Base-by-base conservation (phyloP, 2,329 filamentous ascomycete species). In the Ceratocystis eucalypticola region DNA sequence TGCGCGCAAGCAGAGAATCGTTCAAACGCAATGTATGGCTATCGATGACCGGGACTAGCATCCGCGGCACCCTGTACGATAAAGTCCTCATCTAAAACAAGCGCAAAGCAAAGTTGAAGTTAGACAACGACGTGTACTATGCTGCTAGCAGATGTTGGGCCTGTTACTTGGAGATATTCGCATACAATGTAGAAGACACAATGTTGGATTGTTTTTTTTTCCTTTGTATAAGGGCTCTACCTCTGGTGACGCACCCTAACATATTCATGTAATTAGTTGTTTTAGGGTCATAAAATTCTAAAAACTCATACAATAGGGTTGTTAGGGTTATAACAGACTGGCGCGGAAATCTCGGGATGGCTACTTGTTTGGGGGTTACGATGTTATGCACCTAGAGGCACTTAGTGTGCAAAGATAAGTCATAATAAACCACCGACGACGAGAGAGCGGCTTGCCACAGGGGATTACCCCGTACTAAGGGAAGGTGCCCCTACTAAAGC, bases 1-100 rank as follows among this genome's bases (percentile, higher is more conserved):
- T 99, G 71, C 86, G 93, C 72, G 81, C 81, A 61, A 96, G 94
- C 75, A 80, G 91, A 46, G 94, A 97, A 65, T 84, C 81, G 37
- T 99, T 99, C 78, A 94, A 92, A 81, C 82, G 91, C 69, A 96
- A 97, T 73, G 94, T 97, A 48, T 84, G 89, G 72, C 82, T 81
- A 25, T 83, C 91, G 5, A 96, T 99, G 89, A 80, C 79, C 2
- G 94, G 94, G 64, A 91, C 91, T 5, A 77, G 78, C 0, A 86
- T 97, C 50, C 86, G 85, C 75, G 87, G 86, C 2, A 80, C 86
- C 71, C 75, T 77, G 5, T 99, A 91, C 73, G 91, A 97, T 70
- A 62, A 65, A 45, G 64, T 55, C 10, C n/a, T 12, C 15, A 15
- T 53, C 15, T 62, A 50, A 20, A 53, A 53, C 25, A 53, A 25